Evolutionary conservation across 108 stramenopile species (phyloP), one percentile per base, ranked within the genome.

Genomic region (Chaetoceros muelleri): DNA sequence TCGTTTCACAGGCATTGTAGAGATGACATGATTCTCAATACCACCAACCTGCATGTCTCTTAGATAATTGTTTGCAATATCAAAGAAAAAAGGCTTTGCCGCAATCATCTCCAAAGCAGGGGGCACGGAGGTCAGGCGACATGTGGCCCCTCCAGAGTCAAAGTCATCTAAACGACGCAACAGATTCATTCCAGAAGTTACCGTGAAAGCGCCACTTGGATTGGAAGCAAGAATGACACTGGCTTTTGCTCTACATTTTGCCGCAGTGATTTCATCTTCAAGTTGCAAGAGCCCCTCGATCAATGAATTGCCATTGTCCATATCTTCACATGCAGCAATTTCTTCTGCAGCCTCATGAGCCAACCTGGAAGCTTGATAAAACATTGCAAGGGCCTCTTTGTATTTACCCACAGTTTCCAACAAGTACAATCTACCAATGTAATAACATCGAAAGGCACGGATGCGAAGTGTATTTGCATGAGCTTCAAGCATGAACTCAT

Each of bases 71-170:
- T 69, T 75, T 2, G 84, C 88, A 46, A 86, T 64, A 67, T 90
- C 88, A 69, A 78, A 86, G 56, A 90, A 90, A 7, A 69, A 74
- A 24, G 82, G 82, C 50, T 86, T 85, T 61, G 76, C 83, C 8
- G 69, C 60, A 44, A 81, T 68, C 23, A 73, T 65, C 28, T 65
- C 59, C 27, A 73, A 45, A 28, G 69, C 63, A 8, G 65, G 72
- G 40, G 70, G 64, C 1, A 73, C 55, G 29, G 62, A 60, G 10
- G 65, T 67, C 2, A 29, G 23, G 48, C 64, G 57, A 24, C 67
- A 24, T 27, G 67, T 55, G 20, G 59, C 67, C 2, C 56, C 65
- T 24, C 81, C 81, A 24, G 71, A 68, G 69, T 90, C 82, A 26
- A 68, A 64, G 29, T 86, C 84, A 29, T 77, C 48, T 27, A 90